Base-by-base conservation (phyloP, 352 stramenopile species). In the Pythium phragmitis region DNA sequence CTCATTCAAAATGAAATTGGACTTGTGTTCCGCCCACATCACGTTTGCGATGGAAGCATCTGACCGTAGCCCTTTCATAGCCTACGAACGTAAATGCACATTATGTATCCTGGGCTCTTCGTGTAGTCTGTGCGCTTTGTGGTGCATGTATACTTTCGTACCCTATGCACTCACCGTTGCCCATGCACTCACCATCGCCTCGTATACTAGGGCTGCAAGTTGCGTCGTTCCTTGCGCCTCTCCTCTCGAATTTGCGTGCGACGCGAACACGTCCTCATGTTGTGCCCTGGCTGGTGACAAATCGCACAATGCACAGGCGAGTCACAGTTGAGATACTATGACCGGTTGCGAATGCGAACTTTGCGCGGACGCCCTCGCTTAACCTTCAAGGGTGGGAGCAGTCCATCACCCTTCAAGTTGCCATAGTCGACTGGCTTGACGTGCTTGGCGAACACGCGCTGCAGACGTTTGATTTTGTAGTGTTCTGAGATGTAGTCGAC, bases 271-370 rank as follows among this genome's bases (percentile, higher is more conserved):
- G 54, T 59, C 1, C 52, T 41, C 12, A 12, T 8, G 26, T 60
- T 60, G 26, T 60, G 54, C 6, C 54, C 54, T 16, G 21, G 7
- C 0, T 19, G 21, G 17, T 13, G 7, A 33, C 54, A 60, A 3
- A 19, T 9, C 1, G 30, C 11, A 16, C 56, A 62, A 1, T 43
- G 56, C 4, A 62, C 43, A 8, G 56, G 45, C 11, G 56, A 62
- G 45, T 62, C 56, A 6, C 21, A 42, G 30, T 60, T 60, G 13
- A 60, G 4, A 16, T 30, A 60, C 42, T 62, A 42, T 1, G 42
- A 62, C 2, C 56, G 28, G 30, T 62, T 47, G 2, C 43, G 28
- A 26, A 62, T 62, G 7, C 45, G 30, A 21, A 62, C 3, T 30
- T 62, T 62, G 7, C 43, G 41, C 6, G 56, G 56, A 1, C 56